Base-by-base conservation (phyloP, 2,329 filamentous ascomycete species). In the Colletotrichum euphorbiae region DNA sequence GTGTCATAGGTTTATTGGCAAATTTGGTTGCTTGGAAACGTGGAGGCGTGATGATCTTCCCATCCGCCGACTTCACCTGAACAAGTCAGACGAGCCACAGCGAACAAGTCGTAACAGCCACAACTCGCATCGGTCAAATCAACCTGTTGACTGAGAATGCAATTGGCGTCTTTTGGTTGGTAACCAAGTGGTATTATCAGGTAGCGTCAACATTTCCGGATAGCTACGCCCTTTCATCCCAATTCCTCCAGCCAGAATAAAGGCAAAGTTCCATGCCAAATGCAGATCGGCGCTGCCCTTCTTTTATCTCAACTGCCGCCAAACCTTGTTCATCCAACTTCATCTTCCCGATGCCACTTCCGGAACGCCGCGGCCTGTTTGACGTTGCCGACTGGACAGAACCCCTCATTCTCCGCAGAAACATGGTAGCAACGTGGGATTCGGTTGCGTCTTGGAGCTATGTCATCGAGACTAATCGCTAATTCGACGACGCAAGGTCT, bases 401-500 rank as follows among this genome's bases (percentile, higher is more conserved):
- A 52, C 67, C 67, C 67, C 38, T 56, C 56, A 36, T 69, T 55
- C 43, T 67, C 55, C 63, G 63, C 63, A 62, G 19, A 17, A 28
- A 21, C 57, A n/a, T 42, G 40, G 58, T 36, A 36, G 43, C 57
- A 67, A 56, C 28, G 48, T 62, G 33, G 51, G 19, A 36, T 54
- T 11, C 15, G 54, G 21, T 31, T 57, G 38, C 54, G 54, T 57
- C 54, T 24, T 31, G 33, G 36, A 36, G 13, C 28, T 6, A 9
- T 43, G 19, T 28, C 46, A 52, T 19, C 12, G 13, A 46, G 13
- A 46, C 21, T 56, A 17, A 19, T 36, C 38, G 28, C 7, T 1
- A 24, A 42, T n/a, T 19, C 52, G 52, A n/a, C 19, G 15, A 17
- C 8, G 5, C 36, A n/a, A 21, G 0, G 31, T 40, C 0, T 54